A percentile compares a stretch with the other conserved stretches of the same genome.
Evolutionary conservation across 805 yeast species (phyloP).

Genomic region (Wickerhamiella domercqiae): DNA sequence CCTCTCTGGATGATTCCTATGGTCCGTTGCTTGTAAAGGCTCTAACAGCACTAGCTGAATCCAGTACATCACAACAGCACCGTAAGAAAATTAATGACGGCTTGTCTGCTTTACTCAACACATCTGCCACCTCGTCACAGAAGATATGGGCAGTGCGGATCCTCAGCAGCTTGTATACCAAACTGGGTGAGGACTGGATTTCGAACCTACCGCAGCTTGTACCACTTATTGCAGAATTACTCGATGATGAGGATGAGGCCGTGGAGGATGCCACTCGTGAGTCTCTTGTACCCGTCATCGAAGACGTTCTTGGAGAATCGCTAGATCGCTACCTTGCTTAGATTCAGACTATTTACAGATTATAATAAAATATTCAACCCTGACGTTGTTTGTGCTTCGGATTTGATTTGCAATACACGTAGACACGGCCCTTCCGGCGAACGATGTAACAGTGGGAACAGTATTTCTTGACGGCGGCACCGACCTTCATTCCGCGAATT

Average conservation of each 20-base stretch:
- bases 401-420: slow-evolving; percentile 83
- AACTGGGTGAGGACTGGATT: slow-evolving; percentile 92
- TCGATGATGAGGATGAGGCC: slow-evolving; percentile 90
- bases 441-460: slow-evolving; percentile 86
- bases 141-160: slow-evolving; percentile 70
- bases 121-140: slow-evolving; percentile 43
- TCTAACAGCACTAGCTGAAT: slow-evolving; percentile 57
- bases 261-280: slow-evolving; percentile 85
- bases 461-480: slow-evolving; percentile 84
- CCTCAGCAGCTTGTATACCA: slow-evolving; percentile 67
- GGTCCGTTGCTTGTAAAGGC: slow-evolving; percentile 75
- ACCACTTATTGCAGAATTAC: slow-evolving; percentile 85
- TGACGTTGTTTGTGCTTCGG: slow-evolving; percentile 93
- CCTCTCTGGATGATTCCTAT: slow-evolving; percentile 44
- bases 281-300: slow-evolving; percentile 81
- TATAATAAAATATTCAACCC: slow-evolving; percentile 18
- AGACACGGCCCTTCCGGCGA: slow-evolving; percentile 87
- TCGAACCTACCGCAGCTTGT: slow-evolving; percentile 81
- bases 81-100: slow-evolving; percentile 58
- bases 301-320: slow-evolving; percentile 87
- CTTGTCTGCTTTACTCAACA: slow-evolving; percentile 45
- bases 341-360: neutral
- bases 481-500: slow-evolving; percentile 73
- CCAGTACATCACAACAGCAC: slow-evolving; percentile 40
- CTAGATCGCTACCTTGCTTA: slow-evolving; percentile 38